These are phyloP conservation scores for Eragrostis nindensis DNA, from an alignment of 176 grass and related monocot species.

Conservation along the genomic window DNA sequence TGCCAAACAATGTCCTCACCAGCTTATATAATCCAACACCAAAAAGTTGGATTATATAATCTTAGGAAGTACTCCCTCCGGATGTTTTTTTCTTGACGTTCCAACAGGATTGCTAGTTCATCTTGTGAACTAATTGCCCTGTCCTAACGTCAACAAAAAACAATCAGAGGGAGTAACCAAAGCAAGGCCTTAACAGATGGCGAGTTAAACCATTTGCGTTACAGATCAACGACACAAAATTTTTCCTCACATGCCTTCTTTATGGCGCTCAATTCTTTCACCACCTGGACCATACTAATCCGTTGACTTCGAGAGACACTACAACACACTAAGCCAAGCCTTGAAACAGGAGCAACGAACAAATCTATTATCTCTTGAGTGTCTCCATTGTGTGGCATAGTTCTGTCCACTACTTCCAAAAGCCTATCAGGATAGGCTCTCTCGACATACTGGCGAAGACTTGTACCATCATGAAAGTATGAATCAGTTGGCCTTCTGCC, in stretches of 20 bases:
- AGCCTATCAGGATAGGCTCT: background rate
- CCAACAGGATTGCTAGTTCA: no score
- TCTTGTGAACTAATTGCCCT: no score
- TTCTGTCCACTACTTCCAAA: background rate
- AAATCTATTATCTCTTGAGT: background rate
- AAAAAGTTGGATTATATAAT: no score
- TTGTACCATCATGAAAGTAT: background rate
- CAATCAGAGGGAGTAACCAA: no score
- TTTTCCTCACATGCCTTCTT: background rate
- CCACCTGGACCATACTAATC: background rate
- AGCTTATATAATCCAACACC: no score
- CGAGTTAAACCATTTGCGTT: no score
- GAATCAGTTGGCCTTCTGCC: background rate
- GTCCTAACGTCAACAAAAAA: no score
- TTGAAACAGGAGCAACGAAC: background rate
- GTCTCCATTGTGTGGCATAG: background rate
- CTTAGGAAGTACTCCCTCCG: no score
- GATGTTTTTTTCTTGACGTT: no score
- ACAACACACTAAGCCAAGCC: background rate
- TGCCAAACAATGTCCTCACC: no score
- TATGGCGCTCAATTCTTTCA: background rate
- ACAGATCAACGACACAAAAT: no score
- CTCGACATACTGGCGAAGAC: constrained; percentile 5
- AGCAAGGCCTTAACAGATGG: no score
- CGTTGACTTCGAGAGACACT: background rate